Percentiles rank a stretch among this genome's conserved stretches.
Evolutionary conservation across 2,329 filamentous ascomycete species (phyloP).

Genomic region (Blumeria graminis): DNA sequence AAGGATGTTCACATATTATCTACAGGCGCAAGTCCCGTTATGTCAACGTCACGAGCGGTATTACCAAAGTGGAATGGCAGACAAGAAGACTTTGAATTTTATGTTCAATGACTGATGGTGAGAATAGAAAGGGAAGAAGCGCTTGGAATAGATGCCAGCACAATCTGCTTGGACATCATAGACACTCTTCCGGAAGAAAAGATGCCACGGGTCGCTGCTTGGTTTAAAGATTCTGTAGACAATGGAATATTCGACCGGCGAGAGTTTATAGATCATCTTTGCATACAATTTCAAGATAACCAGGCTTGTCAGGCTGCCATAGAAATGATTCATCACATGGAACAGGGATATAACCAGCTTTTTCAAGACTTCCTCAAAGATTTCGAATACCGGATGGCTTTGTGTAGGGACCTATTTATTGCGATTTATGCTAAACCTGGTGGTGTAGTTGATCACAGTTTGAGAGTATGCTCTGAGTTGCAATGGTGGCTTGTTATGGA

Average conservation of each 20-base stretch:
- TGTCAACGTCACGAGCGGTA: background rate
- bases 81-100: background rate
- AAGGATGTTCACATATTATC: too few species aligned
- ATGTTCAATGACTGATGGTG: background rate
- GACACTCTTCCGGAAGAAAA: background rate
- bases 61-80: conserved; percentile 1
- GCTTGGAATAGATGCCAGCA: background rate
- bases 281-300: background rate
- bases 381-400: background rate
- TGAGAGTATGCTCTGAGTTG: too few species aligned
- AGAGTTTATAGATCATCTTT: background rate
- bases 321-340: background rate
- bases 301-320: background rate
- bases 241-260: background rate
- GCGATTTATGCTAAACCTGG: too few species aligned
- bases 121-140: background rate
- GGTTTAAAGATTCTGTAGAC: background rate
- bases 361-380: background rate
- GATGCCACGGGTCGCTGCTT: background rate
- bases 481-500: too few species aligned
- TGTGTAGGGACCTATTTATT: background rate
- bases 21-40: too few species aligned
- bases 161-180: background rate
- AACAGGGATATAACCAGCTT: background rate
- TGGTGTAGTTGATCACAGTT: too few species aligned